phyloP scores from a whole-genome alignment of 169 alveolate genomes.

The Perkinsus olseni region DNA sequence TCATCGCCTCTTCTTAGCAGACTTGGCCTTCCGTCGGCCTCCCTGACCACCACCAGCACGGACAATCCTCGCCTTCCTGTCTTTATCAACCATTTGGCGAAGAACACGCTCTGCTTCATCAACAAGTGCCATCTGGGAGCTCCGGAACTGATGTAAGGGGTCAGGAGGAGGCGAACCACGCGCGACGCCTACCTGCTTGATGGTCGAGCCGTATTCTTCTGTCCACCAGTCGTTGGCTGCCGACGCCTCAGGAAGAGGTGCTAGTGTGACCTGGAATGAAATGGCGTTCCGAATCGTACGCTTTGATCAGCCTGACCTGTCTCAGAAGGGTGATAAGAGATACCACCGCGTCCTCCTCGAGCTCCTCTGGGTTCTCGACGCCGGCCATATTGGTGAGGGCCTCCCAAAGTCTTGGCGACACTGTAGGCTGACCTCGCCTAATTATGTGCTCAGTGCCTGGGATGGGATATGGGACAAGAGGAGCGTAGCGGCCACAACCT shows the following conservation, averaged over 20 bases:
- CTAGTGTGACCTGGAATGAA: background rate
- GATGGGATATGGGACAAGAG: background rate
- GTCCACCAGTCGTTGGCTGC: background rate
- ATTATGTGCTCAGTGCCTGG: background rate
- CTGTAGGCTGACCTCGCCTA: background rate
- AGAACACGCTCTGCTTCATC: background rate
- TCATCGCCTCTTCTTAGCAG: background rate
- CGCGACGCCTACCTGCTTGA: background rate
- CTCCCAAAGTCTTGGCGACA: background rate
- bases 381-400: background rate
- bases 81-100: background rate
- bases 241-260: background rate
- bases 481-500: background rate
- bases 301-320: background rate
- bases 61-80: background rate
- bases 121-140: background rate
- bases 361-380: background rate
- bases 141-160: background rate
- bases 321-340: background rate
- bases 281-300: background rate
- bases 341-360: background rate
- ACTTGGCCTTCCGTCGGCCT: background rate
- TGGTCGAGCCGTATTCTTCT: background rate
- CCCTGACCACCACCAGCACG: background rate
- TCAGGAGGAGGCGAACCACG: background rate